Evolutionary conservation across 148 eudicot genomes (phyloP).

Genomic region (Spergularia marina): DNA sequence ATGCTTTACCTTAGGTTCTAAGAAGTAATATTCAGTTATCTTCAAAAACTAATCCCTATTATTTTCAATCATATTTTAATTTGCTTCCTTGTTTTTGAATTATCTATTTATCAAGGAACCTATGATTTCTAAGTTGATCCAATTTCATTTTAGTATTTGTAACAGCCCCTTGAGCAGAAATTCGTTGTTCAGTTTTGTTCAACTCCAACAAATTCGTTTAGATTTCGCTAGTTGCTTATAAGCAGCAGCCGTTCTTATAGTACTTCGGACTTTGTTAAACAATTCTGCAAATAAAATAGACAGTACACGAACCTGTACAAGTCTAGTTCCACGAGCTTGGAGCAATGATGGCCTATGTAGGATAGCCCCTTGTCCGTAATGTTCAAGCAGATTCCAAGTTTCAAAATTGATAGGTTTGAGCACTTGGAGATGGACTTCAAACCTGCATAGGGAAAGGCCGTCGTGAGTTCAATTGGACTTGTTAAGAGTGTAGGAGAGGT

Average conservation of each 20-base stretch:
- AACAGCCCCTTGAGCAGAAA: too few relatives aligned
- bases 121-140: too few relatives aligned
- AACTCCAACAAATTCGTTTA: too few relatives aligned
- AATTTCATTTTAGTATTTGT: too few relatives aligned
- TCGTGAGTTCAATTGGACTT: slow-evolving; percentile 9
- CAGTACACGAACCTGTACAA: slow-evolving; percentile 63
- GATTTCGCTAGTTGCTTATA: background rate
- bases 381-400: slow-evolving; percentile 82
- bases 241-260: background rate
- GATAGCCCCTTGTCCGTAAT: slow-evolving; percentile 69
- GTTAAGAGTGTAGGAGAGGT: slow-evolving; percentile 1
- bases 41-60: too few relatives aligned
- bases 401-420: slow-evolving; percentile 53
- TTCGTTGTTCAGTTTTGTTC: too few relatives aligned
- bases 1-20: background rate
- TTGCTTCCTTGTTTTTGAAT: too few relatives aligned
- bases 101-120: too few relatives aligned
- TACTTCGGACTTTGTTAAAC: background rate
- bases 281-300: background rate
- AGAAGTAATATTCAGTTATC: background rate
- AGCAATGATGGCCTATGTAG: slow-evolving; percentile 61
- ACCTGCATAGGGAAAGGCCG: slow-evolving; percentile 40
- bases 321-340: slow-evolving; percentile 80
- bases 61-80: too few relatives aligned
- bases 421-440: slow-evolving; percentile 81